Evolutionary conservation across 2,329 filamentous ascomycete species (phyloP).

Genomic region (Trichoderma hamatum): DNA sequence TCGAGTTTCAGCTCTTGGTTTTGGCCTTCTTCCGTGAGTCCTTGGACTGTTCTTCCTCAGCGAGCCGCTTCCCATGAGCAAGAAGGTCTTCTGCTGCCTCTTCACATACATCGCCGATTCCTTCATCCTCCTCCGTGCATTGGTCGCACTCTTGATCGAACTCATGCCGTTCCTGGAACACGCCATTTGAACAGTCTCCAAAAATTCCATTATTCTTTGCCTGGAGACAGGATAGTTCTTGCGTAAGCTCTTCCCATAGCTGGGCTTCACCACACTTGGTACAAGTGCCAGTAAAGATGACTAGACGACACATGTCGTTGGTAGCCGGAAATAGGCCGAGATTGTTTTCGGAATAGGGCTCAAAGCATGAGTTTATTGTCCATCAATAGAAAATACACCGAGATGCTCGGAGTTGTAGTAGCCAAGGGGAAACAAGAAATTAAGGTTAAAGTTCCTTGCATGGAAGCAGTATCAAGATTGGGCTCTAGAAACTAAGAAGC

Average conservation of each 20-base stretch:
- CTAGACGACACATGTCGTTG: slow-evolving; percentile 50
- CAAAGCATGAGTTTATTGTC: background rate
- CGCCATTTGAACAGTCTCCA: slow-evolving; percentile 47
- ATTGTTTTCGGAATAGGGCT: background rate
- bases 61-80: slow-evolving; percentile 29
- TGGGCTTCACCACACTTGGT: slow-evolving; percentile 46
- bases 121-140: slow-evolving; percentile 48
- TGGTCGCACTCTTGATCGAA: slow-evolving; percentile 54
- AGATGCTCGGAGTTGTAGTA: background rate
- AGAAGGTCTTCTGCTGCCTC: slow-evolving; percentile 28
- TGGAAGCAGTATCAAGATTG: background rate
- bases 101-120: slow-evolving; percentile 46
- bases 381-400: background rate
- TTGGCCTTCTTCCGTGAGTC: slow-evolving; percentile 39
- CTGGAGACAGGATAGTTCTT: slow-evolving; percentile 52
- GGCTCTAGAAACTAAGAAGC: background rate
- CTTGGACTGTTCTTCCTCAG: slow-evolving; percentile 29
- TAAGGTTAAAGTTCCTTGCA: background rate
- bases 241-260: slow-evolving; percentile 50
- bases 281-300: slow-evolving; percentile 50
- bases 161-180: slow-evolving; percentile 47
- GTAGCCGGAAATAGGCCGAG: background rate
- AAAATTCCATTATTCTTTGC: slow-evolving; percentile 53
- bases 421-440: background rate
- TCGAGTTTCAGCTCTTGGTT: slow-evolving; percentile 36